Percentiles rank a stretch among this genome's conserved stretches.
phyloP scores from a whole-genome alignment of 345 rosid species.

The Moricandia arvensis region DNA sequence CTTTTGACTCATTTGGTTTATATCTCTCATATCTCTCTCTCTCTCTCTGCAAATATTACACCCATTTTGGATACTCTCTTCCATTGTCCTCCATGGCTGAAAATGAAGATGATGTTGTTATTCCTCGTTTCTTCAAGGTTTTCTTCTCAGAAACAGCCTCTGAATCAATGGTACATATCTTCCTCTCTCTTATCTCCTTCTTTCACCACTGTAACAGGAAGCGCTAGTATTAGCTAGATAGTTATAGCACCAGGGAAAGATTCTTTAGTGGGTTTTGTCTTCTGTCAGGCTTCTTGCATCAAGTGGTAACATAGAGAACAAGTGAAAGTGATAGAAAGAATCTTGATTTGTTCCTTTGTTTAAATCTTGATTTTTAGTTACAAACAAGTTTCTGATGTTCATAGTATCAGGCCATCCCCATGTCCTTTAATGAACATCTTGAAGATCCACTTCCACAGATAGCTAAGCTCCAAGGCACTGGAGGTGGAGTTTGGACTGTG shows the following conservation, averaged over 20 bases:
- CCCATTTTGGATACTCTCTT: not conserved
- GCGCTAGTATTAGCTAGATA: not conserved
- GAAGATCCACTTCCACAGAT: conserved; percentile 13
- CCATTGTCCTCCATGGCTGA: conserved; percentile 9
- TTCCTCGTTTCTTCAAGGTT: conserved; percentile 33
- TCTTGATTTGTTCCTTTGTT: not conserved
- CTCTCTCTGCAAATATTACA: not conserved
- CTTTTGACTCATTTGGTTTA: not conserved
- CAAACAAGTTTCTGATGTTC: not conserved
- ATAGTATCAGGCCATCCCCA: conserved; percentile 16
- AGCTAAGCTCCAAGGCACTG: conserved; percentile 17
- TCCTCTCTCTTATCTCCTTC: not conserved
- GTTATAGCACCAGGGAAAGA: not conserved
- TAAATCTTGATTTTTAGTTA: not conserved
- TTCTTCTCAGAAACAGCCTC: conserved; percentile 19
- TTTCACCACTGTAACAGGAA: not conserved
- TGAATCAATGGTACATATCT: conserved; percentile 17
- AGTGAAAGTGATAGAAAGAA: not conserved
- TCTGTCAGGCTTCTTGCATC: not conserved
- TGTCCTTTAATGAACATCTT: conserved; percentile 11
- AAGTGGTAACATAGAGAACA: not conserved
- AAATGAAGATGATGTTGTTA: not conserved
- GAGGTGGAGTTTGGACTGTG: conserved; percentile 24
- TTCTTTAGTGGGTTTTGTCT: not conserved
- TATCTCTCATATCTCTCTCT: not conserved